Conservation (phyloP, 148 eudicot species). For the Euryodendron excelsum region DNA sequence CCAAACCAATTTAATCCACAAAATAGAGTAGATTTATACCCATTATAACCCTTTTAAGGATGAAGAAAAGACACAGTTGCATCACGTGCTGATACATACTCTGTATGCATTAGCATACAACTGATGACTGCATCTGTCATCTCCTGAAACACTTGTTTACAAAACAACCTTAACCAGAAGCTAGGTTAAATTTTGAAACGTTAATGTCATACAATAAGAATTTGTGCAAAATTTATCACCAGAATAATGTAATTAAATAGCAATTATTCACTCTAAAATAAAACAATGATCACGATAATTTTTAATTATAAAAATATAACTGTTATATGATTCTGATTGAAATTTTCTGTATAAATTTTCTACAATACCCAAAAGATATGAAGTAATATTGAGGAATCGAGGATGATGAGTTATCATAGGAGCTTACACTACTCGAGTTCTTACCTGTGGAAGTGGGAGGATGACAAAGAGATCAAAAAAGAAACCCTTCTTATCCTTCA, state of each 20-base stretch:
- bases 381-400: too few relatives aligned
- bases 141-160: background rate
- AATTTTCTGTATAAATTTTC: too few relatives aligned
- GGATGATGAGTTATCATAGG: too few relatives aligned
- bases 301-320: too few relatives aligned
- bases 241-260: too few relatives aligned
- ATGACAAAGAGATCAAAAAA: constrained; percentile 81
- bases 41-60: background rate
- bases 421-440: too few relatives aligned
- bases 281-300: too few relatives aligned
- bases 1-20: background rate
- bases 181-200: background rate
- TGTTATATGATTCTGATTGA: background rate
- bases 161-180: background rate
- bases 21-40: background rate
- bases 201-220: too few relatives aligned
- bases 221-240: too few relatives aligned
- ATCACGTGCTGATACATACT: constrained; percentile 4
- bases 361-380: too few relatives aligned
- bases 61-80: background rate
- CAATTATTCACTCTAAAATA: too few relatives aligned
- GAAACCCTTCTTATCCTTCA: constrained; percentile 60
- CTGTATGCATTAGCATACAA: background rate
- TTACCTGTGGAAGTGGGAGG: constrained; percentile 90
- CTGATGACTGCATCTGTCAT: background rate